Evolutionary conservation across 768 basidiomycete genomes (phyloP), one percentile per base, ranked within the genome.

Genomic region (Tricholoma matsutake): DNA sequence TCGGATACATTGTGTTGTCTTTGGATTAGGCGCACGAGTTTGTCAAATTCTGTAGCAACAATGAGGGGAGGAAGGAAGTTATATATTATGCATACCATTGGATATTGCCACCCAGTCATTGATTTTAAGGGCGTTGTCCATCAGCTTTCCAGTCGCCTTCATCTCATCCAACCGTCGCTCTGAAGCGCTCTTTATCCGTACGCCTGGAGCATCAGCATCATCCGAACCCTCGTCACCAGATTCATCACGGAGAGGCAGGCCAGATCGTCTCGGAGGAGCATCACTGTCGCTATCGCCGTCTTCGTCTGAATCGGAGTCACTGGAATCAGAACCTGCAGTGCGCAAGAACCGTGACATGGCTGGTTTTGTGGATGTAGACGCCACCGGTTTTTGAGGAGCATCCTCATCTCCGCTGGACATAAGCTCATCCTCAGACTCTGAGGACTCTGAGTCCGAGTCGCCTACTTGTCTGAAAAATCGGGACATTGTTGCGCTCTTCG

Each of bases 51-150:
- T 97, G 49, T 22, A 22, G 72, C 8, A 20, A 49, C 3, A 43
- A 32, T 41, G 51, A 54, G 64, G 54, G 68, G 61, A 52, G 31
- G 10, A 45, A 29, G 45, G 32, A 43, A 31, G 56, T 41, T 57
- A 34, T 37, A 43, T 8, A 56, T 47, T n/a, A 47, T 35, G 73
- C 86, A 59, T 67, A 94, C 96, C 96, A 61, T 84, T 88, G 20
- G 91, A 93, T 68, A 94, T 96, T 29, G 86, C 86, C 25, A 89
- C 87, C 97, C 97, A 99, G 76, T 99, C 95, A 68, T 96, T 96
- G 67, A 96, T 96, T 81, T 92, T 96, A 63, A 92, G 80, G 18
- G 89, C 95, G 71, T 99, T 98, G 52, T 96, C 93, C 79, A 98
- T 97, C 52, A 81, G 81, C 76, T 90, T 95, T 58, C 93, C 92